Conservation (phyloP, 1,139 yeast species). For the Yamadazyma dendronema region DNA sequence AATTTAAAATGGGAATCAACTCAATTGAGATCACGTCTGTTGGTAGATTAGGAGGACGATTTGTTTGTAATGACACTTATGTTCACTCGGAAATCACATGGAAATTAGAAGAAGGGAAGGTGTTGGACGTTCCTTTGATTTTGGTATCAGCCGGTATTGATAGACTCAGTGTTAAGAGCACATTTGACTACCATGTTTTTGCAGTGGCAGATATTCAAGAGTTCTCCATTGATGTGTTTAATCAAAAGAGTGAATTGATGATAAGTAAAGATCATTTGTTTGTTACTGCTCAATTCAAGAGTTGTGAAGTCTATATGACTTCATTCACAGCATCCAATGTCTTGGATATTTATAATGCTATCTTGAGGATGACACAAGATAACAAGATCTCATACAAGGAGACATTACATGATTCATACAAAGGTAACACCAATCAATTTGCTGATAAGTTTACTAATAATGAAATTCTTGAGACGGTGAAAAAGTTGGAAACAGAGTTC, state of each 20-base stretch:
- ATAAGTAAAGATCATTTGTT: slow-evolving; percentile 59
- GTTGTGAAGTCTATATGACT: slow-evolving; percentile 65
- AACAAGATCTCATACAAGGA: slow-evolving; percentile 71
- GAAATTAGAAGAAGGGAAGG: slow-evolving; percentile 46
- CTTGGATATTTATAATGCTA: slow-evolving; percentile 71
- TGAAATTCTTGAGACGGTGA: slow-evolving; percentile 38
- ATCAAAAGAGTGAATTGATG: slow-evolving; percentile 54
- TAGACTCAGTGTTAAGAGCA: slow-evolving; percentile 55
- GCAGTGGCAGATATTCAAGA: slow-evolving; percentile 55
- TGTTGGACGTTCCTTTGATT: slow-evolving; percentile 64
- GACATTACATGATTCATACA: slow-evolving; percentile 56
- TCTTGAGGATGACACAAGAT: slow-evolving; percentile 71
- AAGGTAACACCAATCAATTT: slow-evolving; percentile 4
- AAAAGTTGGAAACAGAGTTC: slow-evolving; percentile 55
- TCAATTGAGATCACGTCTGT: slow-evolving; percentile 52
- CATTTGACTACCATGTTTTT: slow-evolving; percentile 85
- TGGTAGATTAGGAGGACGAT: slow-evolving; percentile 77
- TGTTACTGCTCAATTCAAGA: slow-evolving; percentile 54
- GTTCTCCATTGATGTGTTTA: slow-evolving; percentile 59
- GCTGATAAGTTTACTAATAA: slow-evolving; percentile 22
- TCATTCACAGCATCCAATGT: slow-evolving; percentile 83
- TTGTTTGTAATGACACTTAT: slow-evolving; percentile 50
- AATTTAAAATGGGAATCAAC: slow-evolving; percentile 60
- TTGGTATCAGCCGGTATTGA: slow-evolving; percentile 59
- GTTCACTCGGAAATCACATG: slow-evolving; percentile 71